A percentile compares a stretch with the other conserved stretches of the same genome.
These are phyloP conservation scores for Aspergillus luchuensis DNA, from an alignment of 2,329 filamentous ascomycete genomes.

Conservation along the genomic window DNA sequence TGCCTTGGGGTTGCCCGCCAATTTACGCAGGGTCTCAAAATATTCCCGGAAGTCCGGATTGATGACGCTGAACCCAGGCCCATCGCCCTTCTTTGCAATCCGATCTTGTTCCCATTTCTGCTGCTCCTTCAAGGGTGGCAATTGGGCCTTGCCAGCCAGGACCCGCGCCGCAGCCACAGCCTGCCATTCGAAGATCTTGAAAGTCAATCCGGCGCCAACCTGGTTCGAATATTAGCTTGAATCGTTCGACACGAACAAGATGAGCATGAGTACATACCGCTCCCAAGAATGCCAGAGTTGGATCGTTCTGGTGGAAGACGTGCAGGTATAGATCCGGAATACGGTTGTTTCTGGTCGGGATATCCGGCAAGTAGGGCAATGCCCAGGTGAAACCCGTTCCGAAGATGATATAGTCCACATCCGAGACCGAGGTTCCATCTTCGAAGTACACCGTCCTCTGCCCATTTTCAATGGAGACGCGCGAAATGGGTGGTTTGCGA, in stretches of 20 bases:
- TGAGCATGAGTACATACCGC: constrained; percentile 44
- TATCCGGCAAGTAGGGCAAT: constrained; percentile 59
- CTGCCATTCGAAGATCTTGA: constrained; percentile 71
- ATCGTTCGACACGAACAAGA: background rate
- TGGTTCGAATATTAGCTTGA: constrained; percentile 22
- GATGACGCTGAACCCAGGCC: constrained; percentile 58
- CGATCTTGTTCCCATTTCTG: constrained; percentile 60
- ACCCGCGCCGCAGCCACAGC: constrained; percentile 63
- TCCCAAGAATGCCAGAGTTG: constrained; percentile 37
- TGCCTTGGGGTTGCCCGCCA: constrained; percentile 47
- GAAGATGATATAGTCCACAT: constrained; percentile 66
- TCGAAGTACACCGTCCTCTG: constrained; percentile 56
- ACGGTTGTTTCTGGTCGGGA: constrained; percentile 41
- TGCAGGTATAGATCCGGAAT: constrained; percentile 41
- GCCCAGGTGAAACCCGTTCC: constrained; percentile 69
- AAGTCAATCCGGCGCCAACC: constrained; percentile 55
- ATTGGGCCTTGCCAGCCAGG: constrained; percentile 55
- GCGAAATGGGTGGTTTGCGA: constrained; percentile 31
- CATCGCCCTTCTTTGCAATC: constrained; percentile 58
- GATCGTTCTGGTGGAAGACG: constrained; percentile 39
- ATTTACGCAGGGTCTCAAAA: constrained; percentile 55
- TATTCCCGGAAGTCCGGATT: constrained; percentile 66
- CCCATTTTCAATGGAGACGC: constrained; percentile 44
- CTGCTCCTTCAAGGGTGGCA: constrained; percentile 56
- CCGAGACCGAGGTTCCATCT: constrained; percentile 55